Conservation (phyloP, 495 filamentous ascomycete species). For the Elasticomyces elasticus region DNA sequence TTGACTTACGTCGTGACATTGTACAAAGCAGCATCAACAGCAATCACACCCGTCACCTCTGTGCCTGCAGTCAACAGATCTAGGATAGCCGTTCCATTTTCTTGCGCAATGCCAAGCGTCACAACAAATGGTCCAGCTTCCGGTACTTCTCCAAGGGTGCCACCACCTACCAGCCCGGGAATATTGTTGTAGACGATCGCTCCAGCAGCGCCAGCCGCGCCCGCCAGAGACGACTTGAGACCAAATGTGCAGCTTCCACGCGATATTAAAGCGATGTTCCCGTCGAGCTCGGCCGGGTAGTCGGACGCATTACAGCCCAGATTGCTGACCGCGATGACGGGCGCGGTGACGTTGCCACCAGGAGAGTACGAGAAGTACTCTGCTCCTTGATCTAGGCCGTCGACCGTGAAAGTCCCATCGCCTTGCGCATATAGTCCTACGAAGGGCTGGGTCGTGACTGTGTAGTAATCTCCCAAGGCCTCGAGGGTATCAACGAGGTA, state of each 20-base stretch:
- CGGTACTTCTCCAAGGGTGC: conserved; percentile 46
- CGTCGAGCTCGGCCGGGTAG: conserved; percentile 44
- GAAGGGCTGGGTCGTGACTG: conserved; percentile 51
- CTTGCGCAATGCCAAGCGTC: conserved; percentile 43
- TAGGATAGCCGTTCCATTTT: conserved; percentile 42
- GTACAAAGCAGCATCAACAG: conserved; percentile 23
- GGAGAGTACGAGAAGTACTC: conserved; percentile 40
- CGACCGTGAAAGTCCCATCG: conserved; percentile 26
- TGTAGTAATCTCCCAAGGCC: no score
- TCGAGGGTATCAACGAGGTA: no score
- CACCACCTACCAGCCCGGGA: conserved; percentile 30
- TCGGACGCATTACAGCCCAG: conserved; percentile 49
- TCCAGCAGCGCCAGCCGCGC: conserved; percentile 48
- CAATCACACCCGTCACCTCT: conserved; percentile 30
- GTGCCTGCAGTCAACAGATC: conserved; percentile 30
- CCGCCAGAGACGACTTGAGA: conserved; percentile 49
- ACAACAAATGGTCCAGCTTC: conserved; percentile 43
- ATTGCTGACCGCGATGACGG: conserved; percentile 41
- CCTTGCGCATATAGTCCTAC: conserved; percentile 31
- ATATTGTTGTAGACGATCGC: conserved; percentile 59
- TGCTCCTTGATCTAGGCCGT: conserved; percentile 25
- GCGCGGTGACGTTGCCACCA: conserved; percentile 37
- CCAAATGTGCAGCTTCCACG: conserved; percentile 55
- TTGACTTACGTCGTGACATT: conserved; percentile 36
- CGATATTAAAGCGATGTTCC: conserved; percentile 51